Percentiles rank a stretch among this genome's conserved stretches.
Evolutionary conservation across 768 basidiomycete species (phyloP).

Genomic region (Clitopilus hobsonii): DNA sequence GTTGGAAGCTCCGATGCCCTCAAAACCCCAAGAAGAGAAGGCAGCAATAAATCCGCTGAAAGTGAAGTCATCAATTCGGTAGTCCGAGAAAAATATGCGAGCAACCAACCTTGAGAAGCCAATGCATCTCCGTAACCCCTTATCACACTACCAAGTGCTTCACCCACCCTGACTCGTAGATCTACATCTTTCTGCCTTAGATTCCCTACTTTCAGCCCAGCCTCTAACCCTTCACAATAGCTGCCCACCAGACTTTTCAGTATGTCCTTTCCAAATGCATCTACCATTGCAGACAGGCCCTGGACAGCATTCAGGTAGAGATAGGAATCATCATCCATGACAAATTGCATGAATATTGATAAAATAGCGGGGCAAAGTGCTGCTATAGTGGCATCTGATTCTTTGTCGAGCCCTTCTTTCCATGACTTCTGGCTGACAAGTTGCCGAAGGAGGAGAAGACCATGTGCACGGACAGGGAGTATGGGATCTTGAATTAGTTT

Average conservation of each 20-base stretch:
- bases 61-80: too few species aligned
- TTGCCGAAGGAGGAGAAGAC: conserved; percentile 75
- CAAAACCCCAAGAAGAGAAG: conserved; percentile 62
- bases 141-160: conserved; percentile 78
- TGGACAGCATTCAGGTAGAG: conserved; percentile 91
- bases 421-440: conserved; percentile 47
- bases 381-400: conserved; percentile 8
- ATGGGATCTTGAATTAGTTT: conserved; percentile 88
- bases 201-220: conserved; percentile 38
- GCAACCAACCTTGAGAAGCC: conserved; percentile 63
- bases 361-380: conserved; percentile 80
- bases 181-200: conserved; percentile 67
- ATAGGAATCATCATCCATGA: conserved; percentile 94
- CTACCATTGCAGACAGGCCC: conserved; percentile 83
- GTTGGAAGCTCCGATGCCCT: conserved; percentile 62
- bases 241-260: conserved; percentile 59
- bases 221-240: conserved; percentile 51
- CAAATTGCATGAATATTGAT: conserved; percentile 77
- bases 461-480: conserved; percentile 91
- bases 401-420: conserved; percentile 27
- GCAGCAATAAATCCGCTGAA: conserved; percentile 67
- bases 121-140: conserved; percentile 67
- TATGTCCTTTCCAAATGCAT: conserved; percentile 71
- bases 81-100: too few species aligned
- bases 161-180: conserved; percentile 70